Evolutionary conservation across 768 basidiomycete species (phyloP).

Genomic region (Naganishia friedmannii): DNA sequence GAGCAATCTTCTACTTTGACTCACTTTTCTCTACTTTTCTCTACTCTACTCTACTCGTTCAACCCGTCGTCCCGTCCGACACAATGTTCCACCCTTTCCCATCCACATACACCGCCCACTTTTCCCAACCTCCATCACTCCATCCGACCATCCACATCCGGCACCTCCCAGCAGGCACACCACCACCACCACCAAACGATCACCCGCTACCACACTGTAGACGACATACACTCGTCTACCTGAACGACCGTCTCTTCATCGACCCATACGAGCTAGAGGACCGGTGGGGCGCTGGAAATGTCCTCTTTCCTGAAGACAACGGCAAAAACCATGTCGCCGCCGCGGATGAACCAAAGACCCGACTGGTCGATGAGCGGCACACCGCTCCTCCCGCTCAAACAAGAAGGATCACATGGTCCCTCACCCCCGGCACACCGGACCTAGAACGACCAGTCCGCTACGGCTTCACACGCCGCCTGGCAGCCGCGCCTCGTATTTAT

Average conservation of each 20-base stretch:
- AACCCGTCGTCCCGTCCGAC: too few species aligned
- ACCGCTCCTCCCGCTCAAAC: too few species aligned
- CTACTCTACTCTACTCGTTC: not conserved
- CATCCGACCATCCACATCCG: conserved; percentile 25
- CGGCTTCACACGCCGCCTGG: not conserved
- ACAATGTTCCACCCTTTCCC: not conserved
- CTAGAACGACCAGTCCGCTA: conserved; percentile 26
- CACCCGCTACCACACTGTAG: not conserved
- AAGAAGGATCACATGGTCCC: not conserved
- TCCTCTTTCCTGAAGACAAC: too few species aligned
- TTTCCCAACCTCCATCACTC: conserved; percentile 10
- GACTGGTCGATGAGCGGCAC: too few species aligned
- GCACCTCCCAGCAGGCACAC: not conserved
- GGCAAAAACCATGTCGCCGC: too few species aligned
- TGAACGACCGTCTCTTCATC: conserved; percentile 26
- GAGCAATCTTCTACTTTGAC: conserved; percentile 7
- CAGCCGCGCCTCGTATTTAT: not conserved
- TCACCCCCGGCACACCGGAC: conserved; percentile 2
- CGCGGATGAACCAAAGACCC: too few species aligned
- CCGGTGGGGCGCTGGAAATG: not conserved
- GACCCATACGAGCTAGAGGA: conserved; percentile 29
- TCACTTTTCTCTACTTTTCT: too few species aligned
- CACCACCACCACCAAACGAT: not conserved
- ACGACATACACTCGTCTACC: conserved; percentile 1
- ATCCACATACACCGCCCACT: not conserved